A percentile compares a stretch with the other conserved stretches of the same genome.
phyloP scores from a whole-genome alignment of 768 basidiomycete genomes.

The Dioszegia hungarica region DNA sequence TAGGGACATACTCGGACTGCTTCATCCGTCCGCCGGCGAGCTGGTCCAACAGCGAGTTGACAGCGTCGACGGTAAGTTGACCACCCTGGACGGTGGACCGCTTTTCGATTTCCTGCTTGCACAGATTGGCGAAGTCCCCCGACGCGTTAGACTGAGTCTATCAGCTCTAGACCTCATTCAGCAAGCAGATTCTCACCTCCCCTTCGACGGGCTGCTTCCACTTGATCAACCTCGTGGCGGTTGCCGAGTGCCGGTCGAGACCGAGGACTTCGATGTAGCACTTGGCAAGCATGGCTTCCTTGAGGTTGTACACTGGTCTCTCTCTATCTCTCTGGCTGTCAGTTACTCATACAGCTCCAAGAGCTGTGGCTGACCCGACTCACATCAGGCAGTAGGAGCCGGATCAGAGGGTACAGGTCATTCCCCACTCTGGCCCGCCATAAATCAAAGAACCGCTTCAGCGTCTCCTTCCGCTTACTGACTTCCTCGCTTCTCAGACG shows the following conservation, averaged over 20 bases:
- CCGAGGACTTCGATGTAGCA: conserved; percentile 86
- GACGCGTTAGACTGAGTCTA: conserved; percentile 43
- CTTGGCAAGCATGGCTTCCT: conserved; percentile 91
- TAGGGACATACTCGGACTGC: conserved; percentile 63
- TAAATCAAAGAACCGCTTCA: conserved; percentile 73
- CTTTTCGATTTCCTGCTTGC: conserved; percentile 79
- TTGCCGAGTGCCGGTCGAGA: conserved; percentile 69
- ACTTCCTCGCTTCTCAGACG: conserved; percentile 69
- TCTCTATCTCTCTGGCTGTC: conserved; percentile 78
- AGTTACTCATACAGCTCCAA: too few species aligned
- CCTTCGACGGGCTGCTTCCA: conserved; percentile 61
- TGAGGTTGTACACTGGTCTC: conserved; percentile 84
- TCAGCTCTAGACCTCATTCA: background rate
- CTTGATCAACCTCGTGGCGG: conserved; percentile 73
- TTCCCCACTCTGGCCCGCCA: conserved; percentile 82
- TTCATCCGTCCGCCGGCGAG: conserved; percentile 63
- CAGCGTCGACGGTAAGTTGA: conserved; percentile 67
- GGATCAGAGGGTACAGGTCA: conserved; percentile 83
- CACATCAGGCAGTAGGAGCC: conserved; percentile 80
- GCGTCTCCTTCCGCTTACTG: conserved; percentile 64
- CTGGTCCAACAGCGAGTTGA: conserved; percentile 77
- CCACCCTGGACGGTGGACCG: conserved; percentile 65
- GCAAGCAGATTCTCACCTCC: conserved; percentile 34
- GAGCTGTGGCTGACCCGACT: conserved; percentile 46
- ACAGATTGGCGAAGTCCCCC: conserved; percentile 81